Percentiles rank a stretch among this genome's conserved stretches.
Evolutionary conservation across 345 rosid species (phyloP).

Genomic region (Gossypium sturtianum): DNA sequence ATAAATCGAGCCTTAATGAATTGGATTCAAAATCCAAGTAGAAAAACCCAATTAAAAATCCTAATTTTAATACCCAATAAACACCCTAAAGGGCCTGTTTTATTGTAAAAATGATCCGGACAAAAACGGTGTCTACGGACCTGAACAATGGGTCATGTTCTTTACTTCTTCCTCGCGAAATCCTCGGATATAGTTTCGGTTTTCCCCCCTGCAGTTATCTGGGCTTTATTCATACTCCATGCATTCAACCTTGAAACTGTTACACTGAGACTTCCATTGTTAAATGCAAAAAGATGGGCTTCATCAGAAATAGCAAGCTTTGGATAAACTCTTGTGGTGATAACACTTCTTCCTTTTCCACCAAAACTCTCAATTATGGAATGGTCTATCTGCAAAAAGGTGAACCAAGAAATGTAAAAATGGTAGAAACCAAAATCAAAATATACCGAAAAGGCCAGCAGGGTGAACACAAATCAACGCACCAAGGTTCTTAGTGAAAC

Average conservation of each 20-base stretch:
- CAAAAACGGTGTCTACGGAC: neutral
- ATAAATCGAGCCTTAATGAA: too few species aligned
- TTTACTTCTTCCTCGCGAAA: neutral
- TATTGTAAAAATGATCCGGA: too few species aligned
- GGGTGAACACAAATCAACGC: conserved; percentile 7
- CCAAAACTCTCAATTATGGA: conserved; percentile 28
- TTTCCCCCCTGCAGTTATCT: conserved; percentile 10
- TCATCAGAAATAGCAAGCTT: conserved; percentile 10
- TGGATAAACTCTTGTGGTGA: conserved; percentile 27
- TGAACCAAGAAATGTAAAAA: neutral
- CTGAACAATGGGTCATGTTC: neutral
- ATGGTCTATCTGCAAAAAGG: conserved; percentile 25
- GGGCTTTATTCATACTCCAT: conserved; percentile 25
- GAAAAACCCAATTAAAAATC: too few species aligned
- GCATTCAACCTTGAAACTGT: conserved; percentile 16
- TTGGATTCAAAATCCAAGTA: too few species aligned
- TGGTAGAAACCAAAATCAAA: neutral
- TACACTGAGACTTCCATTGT: conserved; percentile 15
- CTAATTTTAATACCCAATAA: too few species aligned
- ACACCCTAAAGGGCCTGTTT: too few species aligned
- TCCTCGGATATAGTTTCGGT: neutral
- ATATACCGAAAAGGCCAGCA: neutral
- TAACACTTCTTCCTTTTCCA: conserved; percentile 18
- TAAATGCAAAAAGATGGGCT: conserved; percentile 9
- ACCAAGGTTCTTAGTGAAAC: conserved; percentile 56